Conservation (phyloP, 1,139 yeast species). For the Protomyces gravidus region DNA sequence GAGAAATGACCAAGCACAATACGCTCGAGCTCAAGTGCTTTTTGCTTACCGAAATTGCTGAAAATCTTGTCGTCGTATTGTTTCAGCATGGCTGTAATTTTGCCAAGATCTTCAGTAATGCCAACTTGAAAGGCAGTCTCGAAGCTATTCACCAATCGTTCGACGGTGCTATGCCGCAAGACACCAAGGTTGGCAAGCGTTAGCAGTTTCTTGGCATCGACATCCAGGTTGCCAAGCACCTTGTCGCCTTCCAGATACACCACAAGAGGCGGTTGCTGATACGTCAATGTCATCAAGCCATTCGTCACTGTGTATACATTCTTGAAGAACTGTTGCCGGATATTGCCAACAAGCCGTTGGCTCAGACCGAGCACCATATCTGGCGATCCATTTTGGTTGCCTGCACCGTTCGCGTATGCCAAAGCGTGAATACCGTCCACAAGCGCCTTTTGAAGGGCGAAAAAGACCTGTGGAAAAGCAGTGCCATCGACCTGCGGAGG, state of each 20-base stretch:
- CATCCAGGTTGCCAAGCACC: background rate
- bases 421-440: conserved; percentile 39
- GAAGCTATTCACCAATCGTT: conserved; percentile 48
- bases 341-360: conserved; percentile 46
- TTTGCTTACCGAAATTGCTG: conserved; percentile 49
- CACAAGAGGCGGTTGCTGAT: background rate
- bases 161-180: conserved; percentile 47
- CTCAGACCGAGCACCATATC: conserved; percentile 49
- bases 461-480: conserved; percentile 36
- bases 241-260: background rate
- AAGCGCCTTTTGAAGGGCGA: conserved; percentile 36
- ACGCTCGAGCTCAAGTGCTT: background rate
- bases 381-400: conserved; percentile 33
- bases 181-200: conserved; percentile 51
- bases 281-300: conserved; percentile 35
- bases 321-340: conserved; percentile 45
- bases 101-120: conserved; percentile 44
- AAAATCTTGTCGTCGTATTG: conserved; percentile 53
- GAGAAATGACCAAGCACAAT: conserved; percentile 45
- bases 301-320: conserved; percentile 41
- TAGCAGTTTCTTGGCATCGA: conserved; percentile 25
- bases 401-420: conserved; percentile 35
- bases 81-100: conserved; percentile 47
- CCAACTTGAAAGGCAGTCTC: conserved; percentile 49
- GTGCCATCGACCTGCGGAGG: conserved; percentile 35